Percentiles rank a stretch among this genome's conserved stretches.
phyloP scores from a whole-genome alignment of 345 rosid genomes.

The Lepidium africanum region DNA sequence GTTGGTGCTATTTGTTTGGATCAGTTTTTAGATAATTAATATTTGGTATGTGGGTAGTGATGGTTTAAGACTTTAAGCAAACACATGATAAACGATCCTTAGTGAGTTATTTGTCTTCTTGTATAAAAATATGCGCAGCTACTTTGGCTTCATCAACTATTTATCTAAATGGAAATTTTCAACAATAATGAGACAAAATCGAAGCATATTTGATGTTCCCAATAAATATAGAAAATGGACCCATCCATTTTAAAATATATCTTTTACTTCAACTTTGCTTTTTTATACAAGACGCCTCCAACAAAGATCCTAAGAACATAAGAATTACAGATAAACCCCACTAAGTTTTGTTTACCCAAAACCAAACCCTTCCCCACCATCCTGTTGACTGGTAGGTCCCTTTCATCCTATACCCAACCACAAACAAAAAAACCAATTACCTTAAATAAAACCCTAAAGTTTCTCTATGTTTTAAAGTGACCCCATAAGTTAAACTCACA shows the following conservation, averaged over 20 bases:
- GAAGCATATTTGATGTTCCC: conserved; percentile 29
- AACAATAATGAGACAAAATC: conserved; percentile 19
- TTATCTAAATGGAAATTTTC: background rate
- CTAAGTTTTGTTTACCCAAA: conserved; percentile 1
- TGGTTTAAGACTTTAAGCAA: background rate
- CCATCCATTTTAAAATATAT: background rate
- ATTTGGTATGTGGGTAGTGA: background rate
- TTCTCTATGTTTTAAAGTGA: background rate
- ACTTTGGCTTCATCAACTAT: background rate
- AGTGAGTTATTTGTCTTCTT: conserved; percentile 3
- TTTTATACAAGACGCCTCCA: conserved; percentile 14
- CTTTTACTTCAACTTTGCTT: background rate
- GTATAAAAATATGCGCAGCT: background rate
- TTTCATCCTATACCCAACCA: conserved; percentile 17
- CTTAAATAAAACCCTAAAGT: conserved; percentile 10
- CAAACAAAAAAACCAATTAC: background rate
- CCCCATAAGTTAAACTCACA: conserved; percentile 26
- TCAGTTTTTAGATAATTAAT: too few species aligned
- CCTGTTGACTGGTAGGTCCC: conserved; percentile 14
- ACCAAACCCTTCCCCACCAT: conserved; percentile 9
- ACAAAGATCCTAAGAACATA: background rate
- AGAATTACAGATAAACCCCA: conserved; percentile 12
- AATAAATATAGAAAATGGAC: conserved; percentile 7
- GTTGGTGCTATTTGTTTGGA: too few species aligned
- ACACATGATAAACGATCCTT: background rate